Base-by-base conservation (phyloP, 352 stramenopile genomes). In the Thraustochytrium striatum region DNA sequence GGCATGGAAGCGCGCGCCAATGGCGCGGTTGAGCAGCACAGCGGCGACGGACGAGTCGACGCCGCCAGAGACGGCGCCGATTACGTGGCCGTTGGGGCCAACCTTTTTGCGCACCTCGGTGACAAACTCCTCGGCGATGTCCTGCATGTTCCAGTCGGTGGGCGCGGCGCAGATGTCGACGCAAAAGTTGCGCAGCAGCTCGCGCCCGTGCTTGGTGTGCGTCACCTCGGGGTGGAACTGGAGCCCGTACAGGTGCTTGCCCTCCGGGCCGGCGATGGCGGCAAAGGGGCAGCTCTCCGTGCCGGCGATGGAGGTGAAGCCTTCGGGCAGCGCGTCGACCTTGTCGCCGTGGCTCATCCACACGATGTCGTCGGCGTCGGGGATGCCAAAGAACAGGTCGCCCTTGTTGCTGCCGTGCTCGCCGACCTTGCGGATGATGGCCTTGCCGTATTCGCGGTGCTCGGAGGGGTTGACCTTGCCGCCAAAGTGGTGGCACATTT, bases 321-420 rank as follows among this genome's bases (percentile, higher is more conserved):
- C 96, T 43, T 95, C 87, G 2, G 97, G 96, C 35, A 96, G 89
- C 43, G 88, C 85, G 75, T 91, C 94, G 44, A 99, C 87, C 87
- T 99, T 99, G 87, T 99, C 97, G 38, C 95, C 96, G 87, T 99
- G 97, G 84, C 91, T 98, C 97, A 99, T 99, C 96, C 96, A 99
- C 87, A 99, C 93, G 5, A 81, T 30, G 50, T 83, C 44, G 30
- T 78, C 50, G 28, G 83, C 44, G 55, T 83, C 59, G n/a, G 13
- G 16, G 28, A 68, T 75, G 32, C 47, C 59, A 38, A 39, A 83
- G 35, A 70, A 83, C 16, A 70, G 44, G 52, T 72, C 69, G 0
- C 98, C 93, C 43, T 94, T 93, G 47, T 95, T 90, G 84, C 98
- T 97, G 73, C 96, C 96, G 85, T 98, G 99, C 86, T 99, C 96